Evolutionary conservation across 495 filamentous ascomycete species (phyloP).

Genomic region (Penicillium malachiteum): DNA sequence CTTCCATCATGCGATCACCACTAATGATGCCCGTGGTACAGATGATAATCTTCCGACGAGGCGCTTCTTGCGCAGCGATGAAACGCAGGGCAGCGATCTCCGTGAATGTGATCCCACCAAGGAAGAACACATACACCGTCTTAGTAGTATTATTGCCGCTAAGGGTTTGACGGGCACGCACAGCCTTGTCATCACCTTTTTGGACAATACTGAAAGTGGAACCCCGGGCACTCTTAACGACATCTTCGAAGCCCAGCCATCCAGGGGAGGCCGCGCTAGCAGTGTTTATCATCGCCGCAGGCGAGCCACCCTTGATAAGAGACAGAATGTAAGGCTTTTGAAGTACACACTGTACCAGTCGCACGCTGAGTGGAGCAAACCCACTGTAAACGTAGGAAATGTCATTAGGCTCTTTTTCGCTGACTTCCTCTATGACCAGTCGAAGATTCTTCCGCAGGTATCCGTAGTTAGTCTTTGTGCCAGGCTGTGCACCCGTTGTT

Average conservation of each 20-base stretch:
- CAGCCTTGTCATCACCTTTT: slow-evolving; percentile 89
- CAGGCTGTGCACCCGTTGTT: slow-evolving; percentile 53
- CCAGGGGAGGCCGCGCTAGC: slow-evolving; percentile 67
- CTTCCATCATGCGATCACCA: slow-evolving; percentile 86
- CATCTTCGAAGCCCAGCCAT: slow-evolving; percentile 88
- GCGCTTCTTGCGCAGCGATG: slow-evolving; percentile 82
- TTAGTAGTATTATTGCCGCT: slow-evolving; percentile 65
- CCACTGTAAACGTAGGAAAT: slow-evolving; percentile 97
- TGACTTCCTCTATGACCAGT: slow-evolving; percentile 94
- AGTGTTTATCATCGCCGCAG: slow-evolving; percentile 45
- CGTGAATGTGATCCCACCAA: slow-evolving; percentile 91
- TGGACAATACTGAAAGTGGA: slow-evolving; percentile 89
- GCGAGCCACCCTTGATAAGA: slow-evolving; percentile 57
- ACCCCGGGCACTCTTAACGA: slow-evolving; percentile 79
- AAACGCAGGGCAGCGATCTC: slow-evolving; percentile 95
- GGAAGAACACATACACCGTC: slow-evolving; percentile 88
- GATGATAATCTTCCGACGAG: slow-evolving; percentile 80
- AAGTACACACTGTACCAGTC: slow-evolving; percentile 90
- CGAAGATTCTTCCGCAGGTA: slow-evolving; percentile 80
- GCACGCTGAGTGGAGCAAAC: slow-evolving; percentile 89
- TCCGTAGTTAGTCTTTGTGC: slow-evolving; percentile 83
- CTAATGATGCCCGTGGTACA: slow-evolving; percentile 89
- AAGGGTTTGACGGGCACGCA: slow-evolving; percentile 81
- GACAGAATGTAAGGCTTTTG: slow-evolving; percentile 83
- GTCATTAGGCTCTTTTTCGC: slow-evolving; percentile 94